A percentile compares a stretch with the other conserved stretches of the same genome.
Evolutionary conservation across 73 alveolate species (phyloP).

Genomic region (Tetrahymena malaccensis): DNA sequence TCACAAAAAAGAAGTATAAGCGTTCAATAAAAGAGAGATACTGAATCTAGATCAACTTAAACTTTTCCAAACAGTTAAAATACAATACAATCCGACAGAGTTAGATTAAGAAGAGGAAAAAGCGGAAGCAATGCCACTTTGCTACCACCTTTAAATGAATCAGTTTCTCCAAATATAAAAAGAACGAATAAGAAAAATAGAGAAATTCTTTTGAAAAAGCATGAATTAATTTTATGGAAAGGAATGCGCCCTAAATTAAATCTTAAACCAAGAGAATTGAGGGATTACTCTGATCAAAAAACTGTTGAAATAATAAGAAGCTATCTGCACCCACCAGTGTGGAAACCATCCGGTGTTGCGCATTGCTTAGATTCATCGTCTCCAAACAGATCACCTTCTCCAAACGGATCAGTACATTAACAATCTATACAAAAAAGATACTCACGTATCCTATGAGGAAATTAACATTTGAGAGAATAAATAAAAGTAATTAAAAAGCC

Average conservation of each 20-base stretch:
- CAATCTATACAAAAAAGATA: neutral
- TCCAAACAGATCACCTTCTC: neutral
- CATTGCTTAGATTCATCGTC: neutral
- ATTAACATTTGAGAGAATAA: neutral
- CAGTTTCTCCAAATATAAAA: neutral
- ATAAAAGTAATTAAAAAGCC: neutral
- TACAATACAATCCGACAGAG: neutral
- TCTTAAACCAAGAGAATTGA: neutral
- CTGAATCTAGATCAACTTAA: neutral
- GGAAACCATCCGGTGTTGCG: neutral
- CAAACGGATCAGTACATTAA: neutral
- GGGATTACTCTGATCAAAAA: neutral
- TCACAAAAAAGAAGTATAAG: neutral
- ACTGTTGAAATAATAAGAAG: neutral
- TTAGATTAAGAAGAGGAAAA: neutral
- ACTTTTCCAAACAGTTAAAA: neutral
- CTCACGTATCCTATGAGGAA: neutral
- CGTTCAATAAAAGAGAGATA: neutral
- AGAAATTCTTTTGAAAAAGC: neutral
- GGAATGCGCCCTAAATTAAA: neutral
- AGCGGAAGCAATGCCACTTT: neutral
- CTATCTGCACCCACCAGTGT: neutral
- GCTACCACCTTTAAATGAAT: neutral
- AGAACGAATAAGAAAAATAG: neutral
- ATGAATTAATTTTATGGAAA: neutral